Evolutionary conservation across 345 rosid species (phyloP).

Genomic region (Isatis tinctoria): DNA sequence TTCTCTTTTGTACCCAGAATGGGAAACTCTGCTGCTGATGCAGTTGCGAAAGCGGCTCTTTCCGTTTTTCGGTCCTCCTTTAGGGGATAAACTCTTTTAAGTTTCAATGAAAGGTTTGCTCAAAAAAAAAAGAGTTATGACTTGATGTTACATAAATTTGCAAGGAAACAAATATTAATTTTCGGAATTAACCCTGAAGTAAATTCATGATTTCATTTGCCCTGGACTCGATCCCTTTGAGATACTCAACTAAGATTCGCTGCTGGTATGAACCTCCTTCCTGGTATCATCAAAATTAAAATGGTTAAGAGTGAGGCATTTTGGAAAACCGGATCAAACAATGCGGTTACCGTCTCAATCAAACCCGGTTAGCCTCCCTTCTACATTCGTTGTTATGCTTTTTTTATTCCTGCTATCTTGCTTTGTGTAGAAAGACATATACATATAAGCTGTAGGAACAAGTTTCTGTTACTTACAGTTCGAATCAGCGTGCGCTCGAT

Average conservation of each 20-base stretch:
- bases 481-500: constrained; percentile 74
- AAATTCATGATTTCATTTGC: constrained; percentile 51
- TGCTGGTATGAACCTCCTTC: constrained; percentile 98
- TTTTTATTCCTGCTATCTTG: background rate
- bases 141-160: background rate
- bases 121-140: too few species aligned
- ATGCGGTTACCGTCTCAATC: background rate
- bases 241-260: constrained; percentile 64
- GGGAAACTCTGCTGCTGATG: too few species aligned
- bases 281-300: constrained; percentile 30
- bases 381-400: background rate
- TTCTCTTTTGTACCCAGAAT: too few species aligned
- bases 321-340: background rate
- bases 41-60: too few species aligned
- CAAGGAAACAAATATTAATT: background rate
- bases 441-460: background rate
- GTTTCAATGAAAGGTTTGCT: too few species aligned
- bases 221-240: constrained; percentile 76
- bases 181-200: constrained; percentile 38
- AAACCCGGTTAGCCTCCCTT: background rate
- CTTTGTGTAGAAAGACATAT: background rate
- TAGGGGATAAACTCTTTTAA: too few species aligned
- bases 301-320: background rate
- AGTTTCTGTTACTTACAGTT: constrained; percentile 49
- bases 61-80: too few species aligned